Percentiles rank a stretch among this genome's conserved stretches.
Evolutionary conservation across 176 grass and related monocot genomes (phyloP).

Genomic region (Ensete glaucum): DNA sequence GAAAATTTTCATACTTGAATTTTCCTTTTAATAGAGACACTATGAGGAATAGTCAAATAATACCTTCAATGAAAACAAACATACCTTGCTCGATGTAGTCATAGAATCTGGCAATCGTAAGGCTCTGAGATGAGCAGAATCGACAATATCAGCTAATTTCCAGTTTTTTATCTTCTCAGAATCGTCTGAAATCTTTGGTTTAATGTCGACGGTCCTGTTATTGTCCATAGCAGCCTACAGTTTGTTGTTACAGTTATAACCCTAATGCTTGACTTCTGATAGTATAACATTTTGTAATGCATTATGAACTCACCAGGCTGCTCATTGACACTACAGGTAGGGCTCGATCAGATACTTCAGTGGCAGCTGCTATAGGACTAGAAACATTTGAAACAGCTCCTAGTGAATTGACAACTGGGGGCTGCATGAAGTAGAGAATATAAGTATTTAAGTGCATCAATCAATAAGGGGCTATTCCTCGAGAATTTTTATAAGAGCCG

Average conservation of each 20-base stretch:
- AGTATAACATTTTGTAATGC: not conserved
- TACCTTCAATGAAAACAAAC: conserved; percentile 14
- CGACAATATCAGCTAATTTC: conserved; percentile 75
- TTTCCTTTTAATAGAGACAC: not conserved
- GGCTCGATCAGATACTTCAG: conserved; percentile 71
- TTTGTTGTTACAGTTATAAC: conserved; percentile 22
- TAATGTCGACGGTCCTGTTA: conserved; percentile 70
- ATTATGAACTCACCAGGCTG: conserved; percentile 48
- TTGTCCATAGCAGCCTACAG: conserved; percentile 68
- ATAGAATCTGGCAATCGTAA: conserved; percentile 58
- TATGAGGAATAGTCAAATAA: not conserved
- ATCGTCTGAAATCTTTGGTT: conserved; percentile 87
- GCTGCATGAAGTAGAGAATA: conserved; percentile 36
- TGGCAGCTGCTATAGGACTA: conserved; percentile 66
- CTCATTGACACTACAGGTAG: conserved; percentile 82
- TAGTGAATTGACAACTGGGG: conserved; percentile 55
- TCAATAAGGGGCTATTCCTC: too few species aligned
- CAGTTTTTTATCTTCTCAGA: conserved; percentile 83
- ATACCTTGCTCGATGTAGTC: conserved; percentile 58
- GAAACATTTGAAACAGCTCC: conserved; percentile 77
- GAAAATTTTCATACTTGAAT: not conserved
- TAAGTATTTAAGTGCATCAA: too few species aligned
- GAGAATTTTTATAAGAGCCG: too few species aligned
- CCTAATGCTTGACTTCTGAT: not conserved
- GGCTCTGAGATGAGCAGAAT: conserved; percentile 72